Evolutionary conservation across 306 rosid species (phyloP).

Genomic region (Vigna mungo): DNA sequence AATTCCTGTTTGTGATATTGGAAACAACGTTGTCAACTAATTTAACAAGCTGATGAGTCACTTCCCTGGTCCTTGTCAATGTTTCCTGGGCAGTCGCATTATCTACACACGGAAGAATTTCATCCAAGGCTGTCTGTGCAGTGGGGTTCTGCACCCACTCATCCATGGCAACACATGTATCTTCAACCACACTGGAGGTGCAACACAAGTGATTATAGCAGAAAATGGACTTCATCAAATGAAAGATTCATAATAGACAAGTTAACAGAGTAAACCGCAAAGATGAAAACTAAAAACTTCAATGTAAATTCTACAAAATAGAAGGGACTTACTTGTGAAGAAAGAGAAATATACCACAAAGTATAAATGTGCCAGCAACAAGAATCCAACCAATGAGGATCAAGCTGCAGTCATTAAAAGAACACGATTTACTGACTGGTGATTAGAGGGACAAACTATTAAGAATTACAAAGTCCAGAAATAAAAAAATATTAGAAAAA

Average conservation of each 20-base stretch:
- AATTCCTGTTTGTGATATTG: constrained; percentile 53
- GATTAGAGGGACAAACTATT: constrained; percentile 18
- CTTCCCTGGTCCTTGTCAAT: constrained; percentile 62
- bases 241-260: background rate
- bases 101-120: constrained; percentile 88
- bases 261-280: constrained; percentile 19
- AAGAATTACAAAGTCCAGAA: constrained; percentile 6
- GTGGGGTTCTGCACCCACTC: constrained; percentile 89
- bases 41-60: constrained; percentile 53
- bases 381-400: constrained; percentile 76
- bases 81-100: constrained; percentile 80
- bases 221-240: constrained; percentile 22
- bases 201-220: constrained; percentile 10
- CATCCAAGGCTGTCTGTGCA: constrained; percentile 85
- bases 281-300: constrained; percentile 16
- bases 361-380: constrained; percentile 68
- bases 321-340: constrained; percentile 73
- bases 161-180: constrained; percentile 89
- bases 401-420: constrained; percentile 56
- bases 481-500: background rate
- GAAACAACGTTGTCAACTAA: constrained; percentile 55
- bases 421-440: constrained; percentile 27
- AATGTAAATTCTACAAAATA: constrained; percentile 5
- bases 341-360: constrained; percentile 77
- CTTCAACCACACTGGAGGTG: constrained; percentile 72